A percentile compares a stretch with the other conserved stretches of the same genome.
Conservation (phyloP, 352 stramenopile species). For the Globisporangium apiculatum region DNA sequence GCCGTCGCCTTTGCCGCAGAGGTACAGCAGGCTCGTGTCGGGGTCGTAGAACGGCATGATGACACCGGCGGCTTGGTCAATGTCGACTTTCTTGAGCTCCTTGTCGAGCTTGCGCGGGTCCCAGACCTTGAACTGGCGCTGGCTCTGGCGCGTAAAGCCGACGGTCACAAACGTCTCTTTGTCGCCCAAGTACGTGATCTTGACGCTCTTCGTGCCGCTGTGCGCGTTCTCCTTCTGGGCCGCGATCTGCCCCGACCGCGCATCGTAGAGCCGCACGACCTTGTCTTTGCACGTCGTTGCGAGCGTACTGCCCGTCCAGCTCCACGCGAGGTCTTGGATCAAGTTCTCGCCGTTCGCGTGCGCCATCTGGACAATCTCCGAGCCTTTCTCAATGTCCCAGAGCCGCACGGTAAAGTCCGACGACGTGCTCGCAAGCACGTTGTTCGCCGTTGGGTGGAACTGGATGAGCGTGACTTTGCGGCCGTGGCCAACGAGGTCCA, state of each 20-base stretch:
- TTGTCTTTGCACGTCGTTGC: slow-evolving; percentile 99
- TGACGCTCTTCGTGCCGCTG: slow-evolving; percentile 97
- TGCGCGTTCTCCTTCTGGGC: slow-evolving; percentile 89
- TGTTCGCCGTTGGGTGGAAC: slow-evolving; percentile 97
- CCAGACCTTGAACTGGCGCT: slow-evolving; percentile 91
- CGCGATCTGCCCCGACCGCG: slow-evolving; percentile 76
- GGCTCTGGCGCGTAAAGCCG: slow-evolving; percentile 95
- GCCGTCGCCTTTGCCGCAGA: slow-evolving; percentile 96
- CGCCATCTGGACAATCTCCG: slow-evolving; percentile 87
- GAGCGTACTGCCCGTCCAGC: slow-evolving; percentile 93
- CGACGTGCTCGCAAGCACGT: slow-evolving; percentile 94
- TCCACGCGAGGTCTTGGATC: slow-evolving; percentile 98
- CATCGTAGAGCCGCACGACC: slow-evolving; percentile 95
- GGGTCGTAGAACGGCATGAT: slow-evolving; percentile 99
- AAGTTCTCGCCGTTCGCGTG: slow-evolving; percentile 79
- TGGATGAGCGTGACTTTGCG: slow-evolving; percentile 96
- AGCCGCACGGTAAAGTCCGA: slow-evolving; percentile 96
- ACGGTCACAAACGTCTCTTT: slow-evolving; percentile 96
- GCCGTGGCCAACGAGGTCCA: slow-evolving; percentile 95
- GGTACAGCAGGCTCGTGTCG: slow-evolving; percentile 97
- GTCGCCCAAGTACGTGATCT: slow-evolving; percentile 95
- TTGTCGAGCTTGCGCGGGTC: slow-evolving; percentile 87
- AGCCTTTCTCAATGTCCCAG: slow-evolving; percentile 98
- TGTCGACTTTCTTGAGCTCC: slow-evolving; percentile 92
- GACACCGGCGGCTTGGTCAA: slow-evolving; percentile 97